These are phyloP conservation scores for Gossypium sturtianum DNA, from an alignment of 345 rosid species.

Conservation along the genomic window DNA sequence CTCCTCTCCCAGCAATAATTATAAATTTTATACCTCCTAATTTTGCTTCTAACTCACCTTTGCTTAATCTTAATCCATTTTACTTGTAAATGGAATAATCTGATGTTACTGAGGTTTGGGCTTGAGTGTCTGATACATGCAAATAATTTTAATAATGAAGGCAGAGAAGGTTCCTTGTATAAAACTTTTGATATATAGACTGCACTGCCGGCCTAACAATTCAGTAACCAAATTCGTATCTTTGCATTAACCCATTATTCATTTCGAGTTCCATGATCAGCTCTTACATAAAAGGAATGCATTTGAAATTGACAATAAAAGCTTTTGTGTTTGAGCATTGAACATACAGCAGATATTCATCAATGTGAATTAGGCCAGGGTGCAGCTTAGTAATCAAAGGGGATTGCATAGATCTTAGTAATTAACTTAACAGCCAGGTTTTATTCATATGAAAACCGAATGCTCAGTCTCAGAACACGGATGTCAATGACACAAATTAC, in stretches of 20 bases:
- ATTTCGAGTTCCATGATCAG: conserved; percentile 3
- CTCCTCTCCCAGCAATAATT: not conserved
- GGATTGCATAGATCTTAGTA: too few relatives aligned
- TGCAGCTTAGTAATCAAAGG: not conserved
- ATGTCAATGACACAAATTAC: conserved; percentile 4
- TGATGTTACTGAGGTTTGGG: too few relatives aligned
- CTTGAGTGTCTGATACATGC: too few relatives aligned
- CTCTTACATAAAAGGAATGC: conserved; percentile 13
- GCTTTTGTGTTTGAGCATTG: conserved; percentile 13
- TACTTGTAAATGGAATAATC: too few relatives aligned
- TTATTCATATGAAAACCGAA: not conserved
- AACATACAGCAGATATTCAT: conserved; percentile 3
- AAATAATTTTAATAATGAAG: too few relatives aligned
- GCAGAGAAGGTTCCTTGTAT: too few relatives aligned
- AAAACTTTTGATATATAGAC: too few relatives aligned
- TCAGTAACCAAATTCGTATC: too few relatives aligned
- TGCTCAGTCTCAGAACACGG: not conserved
- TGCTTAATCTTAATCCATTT: too few relatives aligned
- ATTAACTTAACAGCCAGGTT: not conserved
- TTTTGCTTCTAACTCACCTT: too few relatives aligned
- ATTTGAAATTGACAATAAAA: conserved; percentile 12
- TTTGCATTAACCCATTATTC: conserved; percentile 4
- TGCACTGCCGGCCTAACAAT: too few relatives aligned
- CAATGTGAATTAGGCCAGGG: conserved; percentile 1
- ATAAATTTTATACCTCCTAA: too few relatives aligned